Evolutionary conservation across 1,284 basidiomycete genomes (phyloP), one percentile per base, ranked within the genome.

Genomic region (Cutaneotrichosporon sp.): DNA sequence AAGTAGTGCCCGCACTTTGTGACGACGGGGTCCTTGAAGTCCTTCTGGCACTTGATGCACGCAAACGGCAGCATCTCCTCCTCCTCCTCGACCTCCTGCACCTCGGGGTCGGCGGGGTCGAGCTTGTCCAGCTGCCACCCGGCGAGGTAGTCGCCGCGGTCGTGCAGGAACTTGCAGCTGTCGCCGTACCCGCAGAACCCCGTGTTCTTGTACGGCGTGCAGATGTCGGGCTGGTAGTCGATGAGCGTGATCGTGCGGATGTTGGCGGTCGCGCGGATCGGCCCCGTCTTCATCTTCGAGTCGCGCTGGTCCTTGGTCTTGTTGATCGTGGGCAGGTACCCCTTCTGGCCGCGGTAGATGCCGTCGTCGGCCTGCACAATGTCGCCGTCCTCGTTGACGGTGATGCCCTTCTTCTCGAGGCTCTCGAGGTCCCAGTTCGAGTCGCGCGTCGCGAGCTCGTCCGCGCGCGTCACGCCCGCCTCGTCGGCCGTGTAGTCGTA

Each of bases 161-260:
- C 91, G 79, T 93, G 91, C 75, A 93, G 83, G 81, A 94, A 93
- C 83, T 98, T 99, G 82, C 95, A 99, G 9, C 92, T 95, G 80
- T 99, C 97, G 31, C 97, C 97, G 76, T 97, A 99, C 4, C 97
- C 97, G 80, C 95, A 99, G 79, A 93, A 99, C 0, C 97, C 97
- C 47, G 95, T 99, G 81, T 99, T 95, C 87, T 97, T 98, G 81
- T 99, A 99, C 80, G 98, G 95, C 79, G 99, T 99, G 81, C 97
- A 99, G 22, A 98, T 92, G 74, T 98, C 95, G 3, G 97, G 95
- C 80, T 99, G 97, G 80, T 98, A 99, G 82, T 99, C 97, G 54
- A 93, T 86, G 60, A 98, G 88, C 0, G 95, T 98, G 58, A 97
- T 94, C 2, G 91, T 95, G 60, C 93, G 86, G 68, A 99, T 95